These are phyloP conservation scores for Parachaetomium inaequale DNA, from an alignment of 495 filamentous ascomycete genomes.

Conservation along the genomic window DNA sequence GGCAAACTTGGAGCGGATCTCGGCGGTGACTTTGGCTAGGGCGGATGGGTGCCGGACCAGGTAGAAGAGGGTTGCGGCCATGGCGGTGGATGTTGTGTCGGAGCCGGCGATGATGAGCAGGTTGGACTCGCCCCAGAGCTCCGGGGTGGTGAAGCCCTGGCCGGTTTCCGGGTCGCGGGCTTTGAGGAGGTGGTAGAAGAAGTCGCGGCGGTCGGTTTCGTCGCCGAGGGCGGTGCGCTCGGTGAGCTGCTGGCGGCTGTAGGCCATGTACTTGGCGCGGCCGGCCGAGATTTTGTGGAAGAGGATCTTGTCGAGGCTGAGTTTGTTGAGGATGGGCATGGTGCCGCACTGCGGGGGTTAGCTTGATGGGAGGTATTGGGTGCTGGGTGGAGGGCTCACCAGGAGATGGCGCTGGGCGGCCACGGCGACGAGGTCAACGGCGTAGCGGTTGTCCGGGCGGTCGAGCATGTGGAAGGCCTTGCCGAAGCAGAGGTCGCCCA, in stretches of 20 bases:
- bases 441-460: conserved; percentile 54
- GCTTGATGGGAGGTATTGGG: background rate
- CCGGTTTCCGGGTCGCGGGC: conserved; percentile 60
- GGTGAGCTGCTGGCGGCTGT: conserved; percentile 51
- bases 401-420: conserved; percentile 55
- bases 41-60: conserved; percentile 54
- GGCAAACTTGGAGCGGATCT: conserved; percentile 49
- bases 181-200: conserved; percentile 58
- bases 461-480: conserved; percentile 71
- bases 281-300: conserved; percentile 52
- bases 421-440: conserved; percentile 53
- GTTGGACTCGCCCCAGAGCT: conserved; percentile 70
- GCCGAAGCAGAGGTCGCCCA: conserved; percentile 67
- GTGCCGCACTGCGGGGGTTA: conserved; percentile 44
- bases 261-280: conserved; percentile 50
- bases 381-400: conserved; percentile 41
- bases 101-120: conserved; percentile 60
- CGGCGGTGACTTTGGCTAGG: conserved; percentile 47
- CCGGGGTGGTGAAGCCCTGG: conserved; percentile 59
- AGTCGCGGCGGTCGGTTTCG: conserved; percentile 60
- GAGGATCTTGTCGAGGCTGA: conserved; percentile 54
- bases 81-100: conserved; percentile 63
- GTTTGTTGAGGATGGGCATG: conserved; percentile 53
- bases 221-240: conserved; percentile 54
- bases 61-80: conserved; percentile 64